Conservation (phyloP, 75 land plant genomes). For the Larix kaempferi region DNA sequence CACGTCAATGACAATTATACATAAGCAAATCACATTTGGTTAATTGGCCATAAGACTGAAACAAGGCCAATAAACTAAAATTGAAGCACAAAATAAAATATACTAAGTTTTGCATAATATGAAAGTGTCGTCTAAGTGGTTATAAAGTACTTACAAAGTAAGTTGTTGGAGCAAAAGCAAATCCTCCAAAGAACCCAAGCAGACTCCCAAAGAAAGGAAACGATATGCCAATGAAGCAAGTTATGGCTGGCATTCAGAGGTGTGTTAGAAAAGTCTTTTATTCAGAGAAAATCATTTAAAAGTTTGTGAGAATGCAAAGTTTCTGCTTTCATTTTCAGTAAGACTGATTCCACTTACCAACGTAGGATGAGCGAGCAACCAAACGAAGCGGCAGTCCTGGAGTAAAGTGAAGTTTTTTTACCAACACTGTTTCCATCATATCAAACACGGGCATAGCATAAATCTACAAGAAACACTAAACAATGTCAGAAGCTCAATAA, state of each 20-base stretch:
- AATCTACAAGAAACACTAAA: conserved; percentile 32
- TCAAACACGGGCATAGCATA: conserved; percentile 81
- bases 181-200: conserved; percentile 76
- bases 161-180: conserved; percentile 76
- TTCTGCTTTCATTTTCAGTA: not conserved
- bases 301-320: not conserved
- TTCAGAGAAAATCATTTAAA: not conserved
- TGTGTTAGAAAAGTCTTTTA: not conserved
- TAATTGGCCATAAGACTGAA: too few relatives aligned
- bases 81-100: too few relatives aligned
- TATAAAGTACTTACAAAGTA: conserved; percentile 25
- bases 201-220: conserved; percentile 68
- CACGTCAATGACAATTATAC: too few relatives aligned
- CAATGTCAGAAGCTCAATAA: not conserved
- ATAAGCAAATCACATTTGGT: too few relatives aligned
- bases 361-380: conserved; percentile 44
- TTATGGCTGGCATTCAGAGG: conserved; percentile 31
- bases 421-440: conserved; percentile 50
- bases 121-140: too few relatives aligned
- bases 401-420: conserved; percentile 36
- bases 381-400: conserved; percentile 53
- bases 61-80: too few relatives aligned
- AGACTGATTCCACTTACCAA: conserved; percentile 40
- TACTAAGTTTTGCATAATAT: too few relatives aligned
- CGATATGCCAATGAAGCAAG: conserved; percentile 50